phyloP scores from a whole-genome alignment of 306 rosid species.

The peach (Prunus persica) region DNA sequence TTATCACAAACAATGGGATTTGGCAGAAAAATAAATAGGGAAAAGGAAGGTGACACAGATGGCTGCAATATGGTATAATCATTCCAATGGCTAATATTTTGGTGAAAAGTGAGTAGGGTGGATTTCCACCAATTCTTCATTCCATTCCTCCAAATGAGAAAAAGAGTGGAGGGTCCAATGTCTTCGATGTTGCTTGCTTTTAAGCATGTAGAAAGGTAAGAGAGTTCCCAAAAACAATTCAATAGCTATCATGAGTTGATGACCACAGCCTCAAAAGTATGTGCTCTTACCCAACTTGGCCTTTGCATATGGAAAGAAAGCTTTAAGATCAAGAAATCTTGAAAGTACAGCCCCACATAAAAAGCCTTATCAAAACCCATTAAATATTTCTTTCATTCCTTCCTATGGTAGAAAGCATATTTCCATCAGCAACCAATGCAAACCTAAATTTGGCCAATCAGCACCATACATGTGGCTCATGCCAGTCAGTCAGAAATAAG shows the following conservation, averaged over 20 bases:
- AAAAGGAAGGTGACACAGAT: not conserved
- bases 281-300: conserved; percentile 22
- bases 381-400: conserved; percentile 18
- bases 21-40: not conserved
- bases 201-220: conserved; percentile 24
- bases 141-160: not conserved
- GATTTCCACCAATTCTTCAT: conserved; percentile 22
- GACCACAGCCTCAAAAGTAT: conserved; percentile 1
- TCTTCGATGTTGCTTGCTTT: not conserved
- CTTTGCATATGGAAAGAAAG: conserved; percentile 8
- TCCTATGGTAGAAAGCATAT: conserved; percentile 8
- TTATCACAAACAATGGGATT: not conserved
- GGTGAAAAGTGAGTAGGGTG: not conserved
- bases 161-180: conserved; percentile 27
- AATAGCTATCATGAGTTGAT: conserved; percentile 36
- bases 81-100: conserved; percentile 9
- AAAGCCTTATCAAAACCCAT: conserved; percentile 26
- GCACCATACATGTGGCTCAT: not conserved
- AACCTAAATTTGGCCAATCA: not conserved
- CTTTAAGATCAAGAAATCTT: conserved; percentile 22
- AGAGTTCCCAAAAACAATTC: conserved; percentile 28
- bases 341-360: conserved; percentile 15
- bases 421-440: not conserved
- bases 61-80: conserved; percentile 30
- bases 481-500: not conserved